Percentiles rank a stretch among this genome's conserved stretches.
phyloP scores from a whole-genome alignment of 1,284 basidiomycete genomes.

The Trichosporon inkin region DNA sequence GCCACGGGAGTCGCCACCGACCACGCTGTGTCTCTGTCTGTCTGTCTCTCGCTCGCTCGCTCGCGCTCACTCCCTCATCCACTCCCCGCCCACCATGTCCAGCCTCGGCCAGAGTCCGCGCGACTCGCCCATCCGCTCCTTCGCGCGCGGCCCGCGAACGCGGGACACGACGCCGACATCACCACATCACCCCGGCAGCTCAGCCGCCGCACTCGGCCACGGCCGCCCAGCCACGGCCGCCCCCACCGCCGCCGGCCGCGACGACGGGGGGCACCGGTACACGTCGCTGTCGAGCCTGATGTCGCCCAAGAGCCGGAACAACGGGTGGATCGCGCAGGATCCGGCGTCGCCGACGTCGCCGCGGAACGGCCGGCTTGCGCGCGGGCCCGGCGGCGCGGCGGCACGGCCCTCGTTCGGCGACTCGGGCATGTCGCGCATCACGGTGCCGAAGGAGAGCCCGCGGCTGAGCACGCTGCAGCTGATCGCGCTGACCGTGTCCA shows the following conservation, averaged over 20 bases:
- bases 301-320: constrained; percentile 1
- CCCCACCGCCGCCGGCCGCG: not conserved
- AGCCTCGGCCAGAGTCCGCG: constrained; percentile 4
- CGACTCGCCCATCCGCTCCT: constrained; percentile 1
- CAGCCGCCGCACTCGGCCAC: not conserved
- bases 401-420: not conserved
- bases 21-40: too few relatives aligned
- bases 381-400: not conserved
- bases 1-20: too few relatives aligned
- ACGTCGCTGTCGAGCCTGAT: constrained; percentile 6
- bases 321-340: not conserved
- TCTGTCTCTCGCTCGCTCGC: not conserved
- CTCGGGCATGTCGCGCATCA: not conserved
- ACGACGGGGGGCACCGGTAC: not conserved
- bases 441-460: constrained; percentile 16
- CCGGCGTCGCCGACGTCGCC: not conserved
- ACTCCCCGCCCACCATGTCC: not conserved
- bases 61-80: not conserved
- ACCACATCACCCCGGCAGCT: not conserved
- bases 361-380: not conserved
- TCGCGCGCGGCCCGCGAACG: not conserved
- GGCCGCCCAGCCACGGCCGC: not conserved
- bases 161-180: not conserved
- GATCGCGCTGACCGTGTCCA: constrained; percentile 54
- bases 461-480: constrained; percentile 32